A percentile compares a stretch with the other conserved stretches of the same genome.
Conservation (phyloP, 2,329 filamentous ascomycete genomes). For the Arthrobotrys sinensis region DNA sequence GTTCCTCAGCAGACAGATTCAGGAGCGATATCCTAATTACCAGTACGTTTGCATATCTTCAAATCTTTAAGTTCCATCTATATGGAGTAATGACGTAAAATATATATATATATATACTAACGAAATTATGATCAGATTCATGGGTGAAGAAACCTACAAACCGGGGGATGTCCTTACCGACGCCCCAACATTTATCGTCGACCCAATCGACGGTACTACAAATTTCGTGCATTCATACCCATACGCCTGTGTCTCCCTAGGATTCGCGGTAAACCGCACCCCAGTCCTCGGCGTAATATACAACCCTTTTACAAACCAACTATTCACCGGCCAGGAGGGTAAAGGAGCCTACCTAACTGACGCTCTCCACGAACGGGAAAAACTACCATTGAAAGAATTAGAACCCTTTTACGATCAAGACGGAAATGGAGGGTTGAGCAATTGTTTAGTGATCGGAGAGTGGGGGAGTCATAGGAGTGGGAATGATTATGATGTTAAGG, state of each 20-base stretch:
- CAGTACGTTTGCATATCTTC: constrained; percentile 65
- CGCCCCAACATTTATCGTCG: constrained; percentile 75
- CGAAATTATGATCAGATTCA: constrained; percentile 68
- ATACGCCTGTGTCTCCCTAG: constrained; percentile 75
- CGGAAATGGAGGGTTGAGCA: constrained; percentile 67
- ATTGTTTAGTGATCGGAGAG: constrained; percentile 74
- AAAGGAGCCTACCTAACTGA: constrained; percentile 70
- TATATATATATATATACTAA: constrained; percentile 21
- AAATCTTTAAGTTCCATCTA: neutral
- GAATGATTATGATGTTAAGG: constrained; percentile 74
- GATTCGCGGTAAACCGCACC: constrained; percentile 71
- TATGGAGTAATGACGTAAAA: neutral
- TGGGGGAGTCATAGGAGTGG: constrained; percentile 75
- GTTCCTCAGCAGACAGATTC: constrained; percentile 74
- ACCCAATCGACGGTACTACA: constrained; percentile 77
- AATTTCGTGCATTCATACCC: constrained; percentile 77
- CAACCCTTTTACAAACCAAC: constrained; percentile 73
- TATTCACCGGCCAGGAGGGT: constrained; percentile 74
- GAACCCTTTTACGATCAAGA: constrained; percentile 68
- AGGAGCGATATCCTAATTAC: constrained; percentile 72
- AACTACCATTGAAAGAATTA: constrained; percentile 65
- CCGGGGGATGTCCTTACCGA: constrained; percentile 71
- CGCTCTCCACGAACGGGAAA: constrained; percentile 39
- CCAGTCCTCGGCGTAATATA: constrained; percentile 75
- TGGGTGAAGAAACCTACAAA: constrained; percentile 76